Evolutionary conservation across 2,329 filamentous ascomycete species (phyloP).

Genomic region (Pseudogymnoascus sp.): DNA sequence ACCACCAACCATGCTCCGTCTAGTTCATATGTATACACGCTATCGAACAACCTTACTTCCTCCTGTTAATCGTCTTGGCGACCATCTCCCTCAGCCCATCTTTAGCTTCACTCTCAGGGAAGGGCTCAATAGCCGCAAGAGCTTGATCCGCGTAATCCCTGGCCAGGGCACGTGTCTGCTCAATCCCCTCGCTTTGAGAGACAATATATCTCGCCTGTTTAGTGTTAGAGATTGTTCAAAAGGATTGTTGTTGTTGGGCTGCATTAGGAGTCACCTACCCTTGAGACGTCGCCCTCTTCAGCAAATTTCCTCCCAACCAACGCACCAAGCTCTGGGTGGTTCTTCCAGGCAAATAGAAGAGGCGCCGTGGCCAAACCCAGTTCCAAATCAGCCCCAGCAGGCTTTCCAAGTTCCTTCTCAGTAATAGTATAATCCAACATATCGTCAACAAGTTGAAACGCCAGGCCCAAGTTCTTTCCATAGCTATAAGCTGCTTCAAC

Average conservation of each 20-base stretch:
- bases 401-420: conserved; percentile 81
- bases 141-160: conserved; percentile 87
- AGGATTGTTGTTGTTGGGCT: background rate
- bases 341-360: conserved; percentile 90
- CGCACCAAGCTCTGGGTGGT: conserved; percentile 71
- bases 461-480: conserved; percentile 85
- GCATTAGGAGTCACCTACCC: conserved; percentile 47
- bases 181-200: conserved; percentile 72
- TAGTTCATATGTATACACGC: conserved; percentile 5
- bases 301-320: conserved; percentile 89
- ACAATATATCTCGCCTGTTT: conserved; percentile 78
- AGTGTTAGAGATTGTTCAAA: conserved; percentile 14
- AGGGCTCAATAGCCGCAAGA: conserved; percentile 69
- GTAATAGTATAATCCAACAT: conserved; percentile 93
- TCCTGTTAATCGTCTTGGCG: conserved; percentile 77
- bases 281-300: conserved; percentile 72
- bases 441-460: conserved; percentile 96
- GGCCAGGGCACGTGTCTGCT: conserved; percentile 83
- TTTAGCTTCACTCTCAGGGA: conserved; percentile 94
- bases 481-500: conserved; percentile 89
- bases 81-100: conserved; percentile 89
- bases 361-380: conserved; percentile 90
- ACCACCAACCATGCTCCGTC: conserved; percentile 2
- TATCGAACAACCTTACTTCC: conserved; percentile 52
- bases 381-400: conserved; percentile 87